Percentiles rank a stretch among this genome's conserved stretches.
These are phyloP conservation scores for Cornus controversa DNA, from an alignment of 148 eudicot species.

Conservation along the genomic window DNA sequence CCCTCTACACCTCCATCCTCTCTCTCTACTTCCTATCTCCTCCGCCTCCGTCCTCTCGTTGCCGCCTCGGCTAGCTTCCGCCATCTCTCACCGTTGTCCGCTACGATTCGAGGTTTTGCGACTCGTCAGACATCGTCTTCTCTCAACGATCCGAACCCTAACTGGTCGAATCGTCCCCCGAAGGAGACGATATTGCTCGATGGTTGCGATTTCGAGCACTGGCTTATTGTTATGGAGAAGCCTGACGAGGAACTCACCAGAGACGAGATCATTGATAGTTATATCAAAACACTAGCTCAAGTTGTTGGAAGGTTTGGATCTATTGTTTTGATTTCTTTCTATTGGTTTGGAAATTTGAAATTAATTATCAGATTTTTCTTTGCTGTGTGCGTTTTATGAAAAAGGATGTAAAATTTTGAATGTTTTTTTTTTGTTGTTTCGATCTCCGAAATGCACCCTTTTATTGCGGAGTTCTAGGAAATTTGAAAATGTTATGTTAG, in stretches of 20 bases:
- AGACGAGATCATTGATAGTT: conserved; percentile 37
- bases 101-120: conserved; percentile 28
- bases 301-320: conserved; percentile 33
- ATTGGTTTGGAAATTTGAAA: not conserved
- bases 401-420: no score
- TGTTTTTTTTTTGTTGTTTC: no score
- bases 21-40: conserved; percentile 21
- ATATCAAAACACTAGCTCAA: conserved; percentile 35
- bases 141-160: conserved; percentile 63
- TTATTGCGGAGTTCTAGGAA: no score
- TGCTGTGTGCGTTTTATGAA: no score
- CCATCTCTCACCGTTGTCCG: conserved; percentile 16
- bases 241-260: conserved; percentile 33
- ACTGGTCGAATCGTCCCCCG: conserved; percentile 83
- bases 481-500: no score
- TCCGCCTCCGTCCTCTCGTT: conserved; percentile 44
- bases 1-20: conserved; percentile 8
- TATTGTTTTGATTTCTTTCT: not conserved
- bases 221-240: conserved; percentile 40
- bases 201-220: conserved; percentile 92
- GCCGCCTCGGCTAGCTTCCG: conserved; percentile 23
- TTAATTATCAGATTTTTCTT: not conserved
- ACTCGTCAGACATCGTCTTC: conserved; percentile 50
- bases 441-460: no score
- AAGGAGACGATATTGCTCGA: conserved; percentile 88